Percentiles rank a stretch among this genome's conserved stretches.
These are phyloP conservation scores for Schizosaccharomyces japonicus DNA, from an alignment of 805 yeast species.

Conservation along the genomic window DNA sequence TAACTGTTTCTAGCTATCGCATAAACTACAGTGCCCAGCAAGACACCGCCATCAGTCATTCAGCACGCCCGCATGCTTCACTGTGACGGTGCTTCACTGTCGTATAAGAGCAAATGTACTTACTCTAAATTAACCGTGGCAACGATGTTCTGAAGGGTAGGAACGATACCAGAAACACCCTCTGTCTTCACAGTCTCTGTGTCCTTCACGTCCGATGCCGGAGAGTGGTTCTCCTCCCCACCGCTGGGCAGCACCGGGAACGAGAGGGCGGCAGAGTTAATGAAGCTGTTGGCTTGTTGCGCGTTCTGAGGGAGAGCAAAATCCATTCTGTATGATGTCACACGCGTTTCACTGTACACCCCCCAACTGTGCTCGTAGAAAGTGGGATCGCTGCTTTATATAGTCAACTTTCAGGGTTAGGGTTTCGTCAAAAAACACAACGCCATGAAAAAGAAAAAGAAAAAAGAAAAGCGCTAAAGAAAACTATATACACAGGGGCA, in stretches of 20 bases:
- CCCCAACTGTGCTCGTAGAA: background rate
- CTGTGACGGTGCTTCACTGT: no score
- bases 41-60: no score
- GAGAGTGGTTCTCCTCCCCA: constrained; percentile 8
- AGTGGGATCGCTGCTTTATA: background rate
- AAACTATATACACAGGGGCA: no score
- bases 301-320: constrained; percentile 56
- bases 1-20: background rate
- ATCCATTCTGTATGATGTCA: constrained; percentile 5
- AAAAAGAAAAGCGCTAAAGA: no score
- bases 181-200: constrained; percentile 9
- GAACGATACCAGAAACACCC: constrained; percentile 73
- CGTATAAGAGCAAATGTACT: no score
- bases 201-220: constrained; percentile 9
- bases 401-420: background rate
- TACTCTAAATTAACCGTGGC: constrained; percentile 84
- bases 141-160: constrained; percentile 74
- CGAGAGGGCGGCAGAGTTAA: constrained; percentile 39
- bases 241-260: constrained; percentile 30
- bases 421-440: no score
- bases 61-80: no score
- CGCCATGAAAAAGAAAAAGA: no score
- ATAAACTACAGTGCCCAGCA: no score
- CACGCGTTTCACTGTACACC: background rate
- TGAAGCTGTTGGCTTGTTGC: constrained; percentile 49